Percentiles rank a stretch among this genome's conserved stretches.
phyloP scores from a whole-genome alignment of 2,329 filamentous ascomycete species.

The Fusarium sp. region DNA sequence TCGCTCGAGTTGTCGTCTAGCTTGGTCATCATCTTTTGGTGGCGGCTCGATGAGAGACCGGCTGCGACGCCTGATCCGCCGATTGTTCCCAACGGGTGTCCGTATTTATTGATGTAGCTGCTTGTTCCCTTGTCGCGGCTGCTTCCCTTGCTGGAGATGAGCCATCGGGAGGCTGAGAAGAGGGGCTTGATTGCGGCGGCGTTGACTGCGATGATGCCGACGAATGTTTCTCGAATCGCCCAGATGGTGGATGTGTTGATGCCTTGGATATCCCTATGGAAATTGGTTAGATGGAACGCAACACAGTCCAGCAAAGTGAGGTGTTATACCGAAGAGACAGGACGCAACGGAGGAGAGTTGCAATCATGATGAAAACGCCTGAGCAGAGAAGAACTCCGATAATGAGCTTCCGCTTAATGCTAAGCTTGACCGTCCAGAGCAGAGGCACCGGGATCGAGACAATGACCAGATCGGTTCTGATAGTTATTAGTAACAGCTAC shows the following conservation, averaged over 20 bases:
- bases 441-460: conserved; percentile 56
- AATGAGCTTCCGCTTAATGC: conserved; percentile 51
- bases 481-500: conserved; percentile 8
- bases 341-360: conserved; percentile 56
- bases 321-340: conserved; percentile 46
- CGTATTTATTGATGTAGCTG: conserved; percentile 41
- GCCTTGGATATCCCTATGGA: conserved; percentile 45
- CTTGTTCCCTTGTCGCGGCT: conserved; percentile 42
- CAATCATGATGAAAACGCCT: conserved; percentile 57
- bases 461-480: conserved; percentile 54
- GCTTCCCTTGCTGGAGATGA: conserved; percentile 49
- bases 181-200: conserved; percentile 56
- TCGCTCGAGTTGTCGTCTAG: conserved; percentile 48
- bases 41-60: conserved; percentile 20
- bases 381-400: conserved; percentile 55
- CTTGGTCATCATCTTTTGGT: conserved; percentile 40
- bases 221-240: conserved; percentile 58
- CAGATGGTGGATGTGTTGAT: conserved; percentile 56
- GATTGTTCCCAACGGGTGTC: conserved; percentile 43
- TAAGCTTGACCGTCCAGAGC: conserved; percentile 54
- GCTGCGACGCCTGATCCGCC: conserved; percentile 34
- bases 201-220: conserved; percentile 58
- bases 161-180: conserved; percentile 50
- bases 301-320: fast-evolving
- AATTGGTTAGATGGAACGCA: not conserved